Conservation (phyloP, 306 rosid species). For the Aeschynomene evenia region DNA sequence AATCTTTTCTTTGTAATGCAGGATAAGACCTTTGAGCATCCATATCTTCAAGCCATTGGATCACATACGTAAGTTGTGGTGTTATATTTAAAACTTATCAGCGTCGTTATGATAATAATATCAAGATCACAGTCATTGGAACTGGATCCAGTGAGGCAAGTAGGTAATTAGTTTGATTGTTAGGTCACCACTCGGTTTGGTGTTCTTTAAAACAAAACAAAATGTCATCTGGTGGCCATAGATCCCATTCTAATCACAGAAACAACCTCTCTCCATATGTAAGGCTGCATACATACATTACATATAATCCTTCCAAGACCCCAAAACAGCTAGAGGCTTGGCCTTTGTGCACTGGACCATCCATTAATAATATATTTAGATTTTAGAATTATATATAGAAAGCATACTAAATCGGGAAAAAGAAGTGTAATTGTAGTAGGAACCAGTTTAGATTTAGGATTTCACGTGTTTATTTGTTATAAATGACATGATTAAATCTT, state of each 20-base stretch:
- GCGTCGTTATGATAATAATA: not conserved
- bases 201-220: not conserved
- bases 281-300: not conserved
- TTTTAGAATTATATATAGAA: not conserved
- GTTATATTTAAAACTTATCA: not conserved
- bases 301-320: not conserved
- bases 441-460: not conserved
- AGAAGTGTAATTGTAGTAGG: not conserved
- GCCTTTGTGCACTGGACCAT: not conserved
- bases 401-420: not conserved
- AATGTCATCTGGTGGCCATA: not conserved
- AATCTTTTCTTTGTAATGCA: conserved; percentile 46
- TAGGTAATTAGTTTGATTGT: not conserved
- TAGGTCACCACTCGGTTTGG: not conserved
- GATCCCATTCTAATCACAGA: not conserved
- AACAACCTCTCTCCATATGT: not conserved
- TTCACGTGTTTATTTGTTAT: not conserved
- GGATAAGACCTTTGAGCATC: conserved; percentile 92
- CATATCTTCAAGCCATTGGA: conserved; percentile 86
- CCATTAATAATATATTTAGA: not conserved
- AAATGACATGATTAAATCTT: not conserved
- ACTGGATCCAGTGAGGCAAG: conserved; percentile 1
- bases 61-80: conserved; percentile 87
- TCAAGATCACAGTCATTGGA: conserved; percentile 26
- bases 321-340: not conserved